phyloP scores from a whole-genome alignment of 2,329 filamentous ascomycete genomes.

The Monascus ruber region DNA sequence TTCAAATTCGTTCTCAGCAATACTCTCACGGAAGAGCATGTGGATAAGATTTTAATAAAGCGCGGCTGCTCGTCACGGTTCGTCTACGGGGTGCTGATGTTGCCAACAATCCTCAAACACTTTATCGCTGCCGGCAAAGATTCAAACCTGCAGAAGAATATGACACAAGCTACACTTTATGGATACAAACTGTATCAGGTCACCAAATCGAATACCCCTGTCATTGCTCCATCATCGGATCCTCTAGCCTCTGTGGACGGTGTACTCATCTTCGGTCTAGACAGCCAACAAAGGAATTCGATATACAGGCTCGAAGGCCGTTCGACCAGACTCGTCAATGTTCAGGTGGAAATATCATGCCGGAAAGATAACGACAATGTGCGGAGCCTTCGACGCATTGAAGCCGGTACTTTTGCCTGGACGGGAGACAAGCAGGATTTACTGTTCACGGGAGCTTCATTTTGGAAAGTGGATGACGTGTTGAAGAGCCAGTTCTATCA shows the following conservation, averaged over 20 bases:
- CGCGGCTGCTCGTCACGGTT: constrained; percentile 13
- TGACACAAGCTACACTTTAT: constrained; percentile 17
- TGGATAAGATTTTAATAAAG: constrained; percentile 8
- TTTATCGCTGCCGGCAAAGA: constrained; percentile 9
- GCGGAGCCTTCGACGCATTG: not conserved
- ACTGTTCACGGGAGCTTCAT: not conserved
- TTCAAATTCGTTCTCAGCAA: constrained; percentile 13
- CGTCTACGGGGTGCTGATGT: constrained; percentile 18
- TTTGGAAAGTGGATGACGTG: not conserved
- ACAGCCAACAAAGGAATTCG: constrained; percentile 10
- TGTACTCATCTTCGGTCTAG: constrained; percentile 16
- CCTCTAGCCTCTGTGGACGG: constrained; percentile 12
- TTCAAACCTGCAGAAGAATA: constrained; percentile 10
- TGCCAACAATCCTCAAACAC: constrained; percentile 20
- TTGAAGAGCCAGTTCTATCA: not conserved
- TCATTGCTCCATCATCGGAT: constrained; percentile 11
- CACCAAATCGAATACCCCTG: constrained; percentile 8
- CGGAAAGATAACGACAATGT: constrained; percentile 4
- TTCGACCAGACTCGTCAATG: constrained; percentile 8
- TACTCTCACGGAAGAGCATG: constrained; percentile 10
- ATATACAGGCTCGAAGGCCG: constrained; percentile 15
- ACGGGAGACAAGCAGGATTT: not conserved
- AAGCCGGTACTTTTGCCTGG: not conserved
- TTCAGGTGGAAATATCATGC: constrained; percentile 10
- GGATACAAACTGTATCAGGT: constrained; percentile 15